Evolutionary conservation across 2,329 filamentous ascomycete species (phyloP), one percentile per base, ranked within the genome.

Genomic region (Colletotrichum orbiculare): DNA sequence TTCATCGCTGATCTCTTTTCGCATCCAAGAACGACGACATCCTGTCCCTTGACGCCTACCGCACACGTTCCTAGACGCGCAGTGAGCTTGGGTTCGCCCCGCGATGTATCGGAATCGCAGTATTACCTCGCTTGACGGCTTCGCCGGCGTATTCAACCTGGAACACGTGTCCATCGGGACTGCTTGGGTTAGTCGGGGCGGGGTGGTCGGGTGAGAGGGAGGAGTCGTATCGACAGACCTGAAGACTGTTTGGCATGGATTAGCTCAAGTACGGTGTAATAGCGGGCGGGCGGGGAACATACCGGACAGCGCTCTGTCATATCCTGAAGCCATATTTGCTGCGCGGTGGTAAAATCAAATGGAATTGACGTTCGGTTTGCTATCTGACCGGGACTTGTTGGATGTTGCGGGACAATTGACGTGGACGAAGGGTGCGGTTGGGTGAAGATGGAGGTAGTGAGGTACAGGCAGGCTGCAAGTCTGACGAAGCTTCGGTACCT

Each of bases 1-100:
- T 99, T 99, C 92, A 99, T 97, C 39, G 96, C 96, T 57, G 96
- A 98, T 73, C 95, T 90, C 87, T 99, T 99, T 84, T 99, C 96
- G 81, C 96, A 99, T 74, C 96, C 96, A 54, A 99, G 86, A 37
- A 99, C 96, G 41, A 99, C 96, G 69, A 98, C 92, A 78, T 97
- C 92, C 73, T 87, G 86, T 74, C 96, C 96, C 84, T 99, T 99
- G 71, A 99, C 95, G 72, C 94, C 96, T 59, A 99, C 96, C 53
- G 96, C 96, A 82, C 96, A 99, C 74, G 96, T 99, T 82, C 94
- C 93, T 97, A 60, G 66, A 52, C 48, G 65, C 54, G 62, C 60
- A 68, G 64, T 70, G 61, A 72, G 70, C 57, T 50, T 60, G 73
- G 73, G 71, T 65, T 70, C 46, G 54, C 47, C 37, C 59, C 64